Percentiles rank a stretch among this genome's conserved stretches.
These are phyloP conservation scores for Wickerhamomyces sydowiorum DNA, from an alignment of 805 yeast species.

Conservation along the genomic window DNA sequence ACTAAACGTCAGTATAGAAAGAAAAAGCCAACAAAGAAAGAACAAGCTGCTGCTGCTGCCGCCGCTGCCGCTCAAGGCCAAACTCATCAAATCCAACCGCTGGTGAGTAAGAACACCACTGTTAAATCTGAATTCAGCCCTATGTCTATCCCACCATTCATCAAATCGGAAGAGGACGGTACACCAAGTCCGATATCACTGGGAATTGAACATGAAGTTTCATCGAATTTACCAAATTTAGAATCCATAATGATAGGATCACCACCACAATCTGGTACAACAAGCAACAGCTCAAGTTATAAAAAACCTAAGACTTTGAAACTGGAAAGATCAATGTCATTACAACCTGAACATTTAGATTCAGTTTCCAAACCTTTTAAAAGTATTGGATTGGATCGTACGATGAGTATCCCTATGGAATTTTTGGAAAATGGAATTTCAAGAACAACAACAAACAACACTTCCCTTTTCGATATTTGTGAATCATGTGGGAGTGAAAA, in stretches of 20 bases:
- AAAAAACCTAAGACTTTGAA: conserved; percentile 11
- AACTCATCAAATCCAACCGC: neutral
- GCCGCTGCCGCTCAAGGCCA: neutral
- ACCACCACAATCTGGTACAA: no score
- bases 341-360: conserved; percentile 5
- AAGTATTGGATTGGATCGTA: neutral
- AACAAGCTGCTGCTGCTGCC: neutral
- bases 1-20: conserved; percentile 18
- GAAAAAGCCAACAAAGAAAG: conserved; percentile 13
- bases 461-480: neutral
- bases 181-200: conserved; percentile 22
- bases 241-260: conserved; percentile 1
- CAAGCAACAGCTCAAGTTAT: no score
- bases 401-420: neutral
- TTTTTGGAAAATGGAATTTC: neutral
- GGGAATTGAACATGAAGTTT: conserved; percentile 1
- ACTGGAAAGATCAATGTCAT: conserved; percentile 13
- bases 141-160: neutral
- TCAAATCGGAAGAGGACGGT: conserved; percentile 6
- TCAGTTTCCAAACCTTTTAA: neutral
- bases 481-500: neutral
- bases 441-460: conserved; percentile 5
- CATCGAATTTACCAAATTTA: conserved; percentile 9
- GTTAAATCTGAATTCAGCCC: neutral
- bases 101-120: neutral